Evolutionary conservation across 169 alveolate genomes (phyloP).

Genomic region (Fabrea salina): DNA sequence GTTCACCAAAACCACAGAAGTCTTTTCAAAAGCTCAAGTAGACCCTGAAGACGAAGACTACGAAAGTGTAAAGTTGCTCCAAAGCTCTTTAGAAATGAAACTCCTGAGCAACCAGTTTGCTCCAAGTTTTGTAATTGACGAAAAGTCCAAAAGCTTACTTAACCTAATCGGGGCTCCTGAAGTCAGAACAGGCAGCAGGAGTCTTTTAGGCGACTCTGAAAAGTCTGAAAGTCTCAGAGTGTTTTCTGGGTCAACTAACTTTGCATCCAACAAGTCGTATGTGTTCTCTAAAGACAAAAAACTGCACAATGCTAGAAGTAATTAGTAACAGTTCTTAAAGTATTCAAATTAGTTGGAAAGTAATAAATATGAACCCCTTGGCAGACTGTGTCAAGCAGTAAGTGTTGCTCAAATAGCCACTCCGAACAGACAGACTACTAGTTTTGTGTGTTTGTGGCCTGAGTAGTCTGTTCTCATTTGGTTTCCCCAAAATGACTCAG

Average conservation of each 20-base stretch:
- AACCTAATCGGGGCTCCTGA: neutral
- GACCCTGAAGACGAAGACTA: neutral
- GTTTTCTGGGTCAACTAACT: neutral
- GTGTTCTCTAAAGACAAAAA: conserved; percentile 8
- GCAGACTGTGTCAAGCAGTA: no score
- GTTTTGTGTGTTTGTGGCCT: no score
- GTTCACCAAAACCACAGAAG: neutral
- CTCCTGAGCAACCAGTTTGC: neutral
- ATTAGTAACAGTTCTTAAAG: no score
- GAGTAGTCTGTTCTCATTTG: no score
- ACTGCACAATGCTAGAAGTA: no score
- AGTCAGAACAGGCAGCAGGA: neutral
- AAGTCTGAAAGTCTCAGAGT: conserved; percentile 10
- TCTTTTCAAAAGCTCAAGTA: neutral
- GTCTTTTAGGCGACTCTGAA: neutral
- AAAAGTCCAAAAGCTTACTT: neutral
- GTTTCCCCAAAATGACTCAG: no score
- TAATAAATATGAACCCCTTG: no score
- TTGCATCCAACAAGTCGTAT: conserved; percentile 6
- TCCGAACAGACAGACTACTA: no score
- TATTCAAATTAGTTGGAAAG: no score
- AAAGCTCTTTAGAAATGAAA: neutral
- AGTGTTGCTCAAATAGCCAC: no score
- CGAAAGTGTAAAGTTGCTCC: neutral
- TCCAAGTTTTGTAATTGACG: neutral